Evolutionary conservation across 352 stramenopile genomes (phyloP).

Genomic region (Pythium plurisporium): DNA sequence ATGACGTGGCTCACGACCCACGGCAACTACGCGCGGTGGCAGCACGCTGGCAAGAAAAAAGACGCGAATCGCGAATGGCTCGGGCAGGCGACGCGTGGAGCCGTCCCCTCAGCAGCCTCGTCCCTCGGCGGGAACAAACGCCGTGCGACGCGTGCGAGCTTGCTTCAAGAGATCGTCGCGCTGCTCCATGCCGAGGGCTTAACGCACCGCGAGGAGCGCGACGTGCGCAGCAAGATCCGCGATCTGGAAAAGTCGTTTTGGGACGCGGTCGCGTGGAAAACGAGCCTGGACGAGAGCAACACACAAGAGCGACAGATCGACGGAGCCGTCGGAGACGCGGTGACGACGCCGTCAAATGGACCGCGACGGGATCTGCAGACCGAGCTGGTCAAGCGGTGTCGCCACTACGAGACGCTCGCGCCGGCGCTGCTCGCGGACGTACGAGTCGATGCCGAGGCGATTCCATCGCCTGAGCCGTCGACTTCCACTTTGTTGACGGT

Average conservation of each 20-base stretch:
- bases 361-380: not conserved
- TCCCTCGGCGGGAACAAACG: too few species aligned
- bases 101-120: too few species aligned
- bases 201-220: constrained; percentile 18
- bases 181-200: constrained; percentile 23
- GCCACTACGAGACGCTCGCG: constrained; percentile 2
- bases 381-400: not conserved
- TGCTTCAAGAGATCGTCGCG: constrained; percentile 27
- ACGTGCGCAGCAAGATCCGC: constrained; percentile 29
- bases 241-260: constrained; percentile 33
- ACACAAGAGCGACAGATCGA: too few species aligned
- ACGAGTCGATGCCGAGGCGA: too few species aligned
- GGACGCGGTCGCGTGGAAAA: constrained; percentile 21
- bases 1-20: constrained; percentile 36
- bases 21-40: constrained; percentile 44
- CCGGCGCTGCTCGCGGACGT: not conserved
- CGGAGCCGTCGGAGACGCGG: too few species aligned
- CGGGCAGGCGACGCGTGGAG: too few species aligned
- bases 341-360: not conserved
- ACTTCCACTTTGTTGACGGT: not conserved
- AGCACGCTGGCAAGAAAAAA: constrained; percentile 6
- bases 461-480: not conserved
- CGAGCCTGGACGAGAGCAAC: not conserved
- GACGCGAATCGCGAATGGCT: too few species aligned
- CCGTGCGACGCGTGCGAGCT: not conserved